Evolutionary conservation across 176 grass and related monocot species (phyloP).

Genomic region (Carex parvula): DNA sequence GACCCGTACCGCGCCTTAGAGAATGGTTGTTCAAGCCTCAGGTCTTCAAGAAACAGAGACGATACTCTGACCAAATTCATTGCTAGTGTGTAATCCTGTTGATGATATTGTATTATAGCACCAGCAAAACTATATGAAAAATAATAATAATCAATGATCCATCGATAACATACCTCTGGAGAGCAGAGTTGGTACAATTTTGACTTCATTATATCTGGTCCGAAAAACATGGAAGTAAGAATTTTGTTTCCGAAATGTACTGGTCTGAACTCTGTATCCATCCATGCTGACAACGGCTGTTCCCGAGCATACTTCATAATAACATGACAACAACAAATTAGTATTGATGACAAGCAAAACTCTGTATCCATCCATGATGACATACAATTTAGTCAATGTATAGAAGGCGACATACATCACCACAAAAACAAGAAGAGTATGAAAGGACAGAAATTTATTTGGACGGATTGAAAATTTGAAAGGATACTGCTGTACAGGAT

Average conservation of each 20-base stretch:
- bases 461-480: not conserved
- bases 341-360: too few species aligned
- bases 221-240: conserved; percentile 43
- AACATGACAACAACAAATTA: not conserved
- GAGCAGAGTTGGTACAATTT: conserved; percentile 10
- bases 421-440: not conserved
- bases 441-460: not conserved
- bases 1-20: conserved; percentile 40
- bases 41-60: conserved; percentile 57
- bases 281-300: conserved; percentile 34
- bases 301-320: conserved; percentile 32
- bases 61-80: conserved; percentile 40
- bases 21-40: conserved; percentile 24
- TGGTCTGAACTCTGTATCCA: conserved; percentile 56
- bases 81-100: conserved; percentile 54
- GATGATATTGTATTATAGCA: not conserved
- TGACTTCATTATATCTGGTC: conserved; percentile 29
- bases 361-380: too few species aligned
- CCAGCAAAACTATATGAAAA: not conserved
- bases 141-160: not conserved
- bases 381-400: not conserved
- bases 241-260: conserved; percentile 28
- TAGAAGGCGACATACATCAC: not conserved
- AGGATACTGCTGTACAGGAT: too few species aligned
- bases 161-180: not conserved